Evolutionary conservation across 2,329 filamentous ascomycete genomes (phyloP).

Genomic region (Cryphonectria nitschkei): DNA sequence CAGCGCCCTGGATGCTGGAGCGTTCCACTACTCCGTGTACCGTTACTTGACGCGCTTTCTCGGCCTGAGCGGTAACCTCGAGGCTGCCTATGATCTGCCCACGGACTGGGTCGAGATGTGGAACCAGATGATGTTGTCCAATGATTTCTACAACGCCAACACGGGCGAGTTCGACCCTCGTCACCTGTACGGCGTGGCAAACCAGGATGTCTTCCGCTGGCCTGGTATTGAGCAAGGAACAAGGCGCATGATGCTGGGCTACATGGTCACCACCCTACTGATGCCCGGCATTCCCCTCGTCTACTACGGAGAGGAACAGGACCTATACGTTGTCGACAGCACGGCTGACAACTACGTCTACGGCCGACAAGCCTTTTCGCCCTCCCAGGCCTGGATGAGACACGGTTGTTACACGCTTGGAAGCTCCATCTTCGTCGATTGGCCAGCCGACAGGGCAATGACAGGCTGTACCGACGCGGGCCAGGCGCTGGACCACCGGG

Average conservation of each 20-base stretch:
- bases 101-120: constrained; percentile 52
- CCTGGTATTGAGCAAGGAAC: constrained; percentile 61
- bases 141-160: constrained; percentile 63
- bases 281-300: constrained; percentile 60
- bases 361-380: constrained; percentile 64
- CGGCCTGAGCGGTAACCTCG: constrained; percentile 39
- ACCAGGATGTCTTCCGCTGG: constrained; percentile 70
- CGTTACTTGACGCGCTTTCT: constrained; percentile 39
- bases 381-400: constrained; percentile 62
- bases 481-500: constrained; percentile 61
- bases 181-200: constrained; percentile 66
- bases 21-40: constrained; percentile 45
- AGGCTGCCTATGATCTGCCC: constrained; percentile 39
- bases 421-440: constrained; percentile 57
- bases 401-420: constrained; percentile 64
- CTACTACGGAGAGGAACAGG: constrained; percentile 65
- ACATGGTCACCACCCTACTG: constrained; percentile 62
- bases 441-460: constrained; percentile 56
- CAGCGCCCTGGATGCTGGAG: constrained; percentile 49
- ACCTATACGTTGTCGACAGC: constrained; percentile 64
- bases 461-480: constrained; percentile 59
- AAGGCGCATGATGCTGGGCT: constrained; percentile 58
- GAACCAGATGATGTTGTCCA: constrained; percentile 59
- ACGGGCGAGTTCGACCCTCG: constrained; percentile 65
- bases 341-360: constrained; percentile 66